Base-by-base conservation (phyloP, 2,329 filamentous ascomycete genomes). In the Penicillium sclerotiorum region DNA sequence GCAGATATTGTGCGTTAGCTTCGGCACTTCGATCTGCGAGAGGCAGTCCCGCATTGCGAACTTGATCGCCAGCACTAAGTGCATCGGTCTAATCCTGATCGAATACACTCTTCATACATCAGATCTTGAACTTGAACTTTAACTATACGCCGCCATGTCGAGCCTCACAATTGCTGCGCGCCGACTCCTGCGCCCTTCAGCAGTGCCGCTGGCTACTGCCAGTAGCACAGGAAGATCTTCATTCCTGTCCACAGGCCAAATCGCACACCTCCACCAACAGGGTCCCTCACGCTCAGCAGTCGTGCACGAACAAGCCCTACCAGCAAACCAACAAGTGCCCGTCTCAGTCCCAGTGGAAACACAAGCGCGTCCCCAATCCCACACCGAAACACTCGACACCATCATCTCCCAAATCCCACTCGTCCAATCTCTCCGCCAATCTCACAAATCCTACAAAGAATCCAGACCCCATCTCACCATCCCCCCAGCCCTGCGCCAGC, bases 381-480 rank as follows among this genome's bases (percentile, higher is more conserved):
- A 11, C 13, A 15, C 15, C 17, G 27, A 41, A 18, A 44, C 22
- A 15, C 63, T 64, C 28, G 65, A 70, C 32, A 32, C 54, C 12
- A 27, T 63, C 1, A 61, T 70, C 42, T 56, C 62, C 8, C 49
- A 53, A 27, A 89, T 92, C 72, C 86, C 89, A 0, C 69, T 95
- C n/a, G 80, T 87, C 2, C 70, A 78, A 23, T 75, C 80, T 46
- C 77, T 96, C 38, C 85, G 91, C 35, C 68, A 71, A 13, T 80
- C 87, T 59, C 76, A 83, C 1, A 49, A 51, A 8, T 78, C 80
- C 27, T 87, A 86, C 70, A 80, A 76, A 25, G 90, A 95, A 71
- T 86, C 86, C 23, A 82, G 92, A 20, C 92, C 92, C 3, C 90
- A 95, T 67, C 78, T 95, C 66, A 90, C 91, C 70, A 88, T 96